Evolutionary conservation across 345 rosid genomes (phyloP), one percentile per base, ranked within the genome.

Genomic region (Dimocarpus longan): DNA sequence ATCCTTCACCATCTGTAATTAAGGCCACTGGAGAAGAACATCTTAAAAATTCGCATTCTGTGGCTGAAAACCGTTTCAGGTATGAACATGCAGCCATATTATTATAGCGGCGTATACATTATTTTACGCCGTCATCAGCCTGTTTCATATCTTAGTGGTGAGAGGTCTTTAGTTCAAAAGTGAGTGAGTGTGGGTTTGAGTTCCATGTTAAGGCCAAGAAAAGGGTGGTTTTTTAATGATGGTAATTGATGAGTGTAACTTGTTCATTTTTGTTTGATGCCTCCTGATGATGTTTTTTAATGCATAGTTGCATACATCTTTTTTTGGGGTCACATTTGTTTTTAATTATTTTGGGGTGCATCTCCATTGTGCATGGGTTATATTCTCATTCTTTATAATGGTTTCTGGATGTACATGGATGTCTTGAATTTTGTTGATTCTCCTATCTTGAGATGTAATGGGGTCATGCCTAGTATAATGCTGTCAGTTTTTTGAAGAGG

Each of bases 11-110:
- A 68, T 75, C 76, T 64, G 78, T 67, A 68, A 81, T 64, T 79
- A 85, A 83, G 68, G 82, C 84, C 70, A 40, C 82, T 13, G 84
- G 50, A 65, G 89, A 83, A 78, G 84, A 86, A 66, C 65, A 71
- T 86, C 83, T 93, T 39, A 93, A 82, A 85, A 78, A 84, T 66
- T 88, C 87, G 9, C 79, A 71, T 71, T 52, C 39, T 72, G 73
- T 86, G 82, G 90, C 93, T 12, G 98, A 94, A 85, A 87, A 81
- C 79, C 97, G 98, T 46, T 91, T 88, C 87, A 92, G 97, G 99
- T 94, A 88, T 77, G 78, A 42, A 74, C 40, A 68, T 80, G 54
- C 24, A 24, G 48, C 10, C 60, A 11, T 18, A 32, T 32, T 63
- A 22, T 19, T 8, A 24, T 62, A 6, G 56, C 24, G 52, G 42